These are phyloP conservation scores for Azolla pinnata DNA, from an alignment of 75 land plant genomes.

Conservation along the genomic window DNA sequence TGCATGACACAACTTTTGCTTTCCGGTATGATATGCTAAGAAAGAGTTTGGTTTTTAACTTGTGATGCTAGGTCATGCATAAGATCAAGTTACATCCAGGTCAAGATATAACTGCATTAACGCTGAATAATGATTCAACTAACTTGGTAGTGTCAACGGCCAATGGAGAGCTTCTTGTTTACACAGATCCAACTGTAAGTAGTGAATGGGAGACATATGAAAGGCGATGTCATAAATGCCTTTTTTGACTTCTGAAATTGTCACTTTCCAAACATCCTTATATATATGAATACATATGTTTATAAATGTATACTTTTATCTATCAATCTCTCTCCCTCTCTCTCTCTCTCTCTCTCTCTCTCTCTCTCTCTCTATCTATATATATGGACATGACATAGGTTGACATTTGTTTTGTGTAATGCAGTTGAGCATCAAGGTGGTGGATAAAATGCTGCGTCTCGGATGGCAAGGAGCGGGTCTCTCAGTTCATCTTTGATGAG, in stretches of 20 bases:
- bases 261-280: neutral
- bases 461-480: constrained; percentile 98
- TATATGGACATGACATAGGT: too few species aligned
- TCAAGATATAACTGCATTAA: constrained; percentile 79
- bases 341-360: constrained; percentile 3
- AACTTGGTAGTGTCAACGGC: constrained; percentile 90
- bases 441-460: constrained; percentile 96
- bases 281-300: neutral
- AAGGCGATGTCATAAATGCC: neutral
- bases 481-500: constrained; percentile 43
- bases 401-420: constrained; percentile 7
- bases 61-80: constrained; percentile 87
- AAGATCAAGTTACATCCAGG: constrained; percentile 52
- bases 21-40: too few species aligned
- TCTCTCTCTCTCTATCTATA: too few species aligned
- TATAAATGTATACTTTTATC: neutral
- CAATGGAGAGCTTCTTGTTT: constrained; percentile 71
- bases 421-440: constrained; percentile 95
- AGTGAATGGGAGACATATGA: neutral
- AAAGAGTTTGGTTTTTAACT: too few species aligned
- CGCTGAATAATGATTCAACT: constrained; percentile 76
- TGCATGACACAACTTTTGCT: too few species aligned
- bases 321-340: neutral
- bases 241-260: neutral
- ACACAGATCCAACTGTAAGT: constrained; percentile 97